Percentiles rank a stretch among this genome's conserved stretches.
Conservation (phyloP, 1,284 basidiomycete genomes). For the Cutaneotrichosporon dermatis region DNA sequence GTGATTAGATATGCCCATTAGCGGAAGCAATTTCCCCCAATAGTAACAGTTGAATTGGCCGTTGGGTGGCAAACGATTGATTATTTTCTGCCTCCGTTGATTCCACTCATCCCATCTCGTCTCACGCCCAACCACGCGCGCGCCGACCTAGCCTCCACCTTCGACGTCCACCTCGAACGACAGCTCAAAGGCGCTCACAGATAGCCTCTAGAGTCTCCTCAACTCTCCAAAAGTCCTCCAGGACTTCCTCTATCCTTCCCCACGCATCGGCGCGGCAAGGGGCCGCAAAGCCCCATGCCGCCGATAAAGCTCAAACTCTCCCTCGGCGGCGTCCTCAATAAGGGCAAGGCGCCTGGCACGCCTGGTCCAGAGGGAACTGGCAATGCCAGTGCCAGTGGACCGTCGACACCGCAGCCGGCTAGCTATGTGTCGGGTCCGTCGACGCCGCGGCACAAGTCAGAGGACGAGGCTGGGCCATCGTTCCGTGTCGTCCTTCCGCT, state of each 20-base stretch:
- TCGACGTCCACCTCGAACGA: slow-evolving; percentile 30
- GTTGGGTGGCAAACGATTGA: background rate
- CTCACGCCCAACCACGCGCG: too few species aligned
- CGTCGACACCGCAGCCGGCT: background rate
- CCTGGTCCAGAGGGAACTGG: background rate
- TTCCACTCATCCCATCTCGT: background rate
- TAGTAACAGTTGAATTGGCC: background rate
- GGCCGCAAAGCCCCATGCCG: slow-evolving; percentile 15
- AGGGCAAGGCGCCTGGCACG: background rate
- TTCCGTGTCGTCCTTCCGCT: background rate
- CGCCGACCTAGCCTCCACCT: slow-evolving; percentile 42
- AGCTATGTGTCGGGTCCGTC: background rate
- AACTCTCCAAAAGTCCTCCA: background rate
- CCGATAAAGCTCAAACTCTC: slow-evolving; percentile 40
- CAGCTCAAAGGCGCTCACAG: background rate
- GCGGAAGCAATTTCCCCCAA: background rate
- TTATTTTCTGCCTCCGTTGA: background rate
- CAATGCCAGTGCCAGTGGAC: background rate
- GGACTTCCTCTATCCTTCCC: background rate
- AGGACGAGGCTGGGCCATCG: background rate
- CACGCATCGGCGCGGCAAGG: background rate
- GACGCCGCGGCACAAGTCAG: background rate
- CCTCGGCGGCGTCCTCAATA: slow-evolving; percentile 15
- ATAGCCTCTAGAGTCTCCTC: background rate
- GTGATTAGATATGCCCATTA: background rate